Base-by-base conservation (phyloP, 225 moss, liverwort and hornwort genomes). In the Rhytidiadelphus loreus region DNA sequence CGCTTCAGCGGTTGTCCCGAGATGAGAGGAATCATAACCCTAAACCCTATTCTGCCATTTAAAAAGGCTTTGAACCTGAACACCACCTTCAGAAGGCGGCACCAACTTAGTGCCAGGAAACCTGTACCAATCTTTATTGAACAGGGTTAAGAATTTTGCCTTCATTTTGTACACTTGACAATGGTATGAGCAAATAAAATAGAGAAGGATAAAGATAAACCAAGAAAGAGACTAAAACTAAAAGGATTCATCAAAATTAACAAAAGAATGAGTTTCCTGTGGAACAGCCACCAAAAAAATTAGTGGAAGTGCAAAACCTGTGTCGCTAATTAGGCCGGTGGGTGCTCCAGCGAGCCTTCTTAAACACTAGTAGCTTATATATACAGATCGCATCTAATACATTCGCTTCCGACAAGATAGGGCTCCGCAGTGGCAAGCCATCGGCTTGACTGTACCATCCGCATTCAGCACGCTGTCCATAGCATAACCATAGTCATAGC, bases 401-500 rank as follows among this genome's bases (percentile, higher is more conserved):
- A 94, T 94, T 80, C 94, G 88, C 81, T 93, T 94, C 80, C 94
- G 93, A 90, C 94, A 94, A 72, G 93, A 82, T 30, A 71, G 83
- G 43, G 94, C 93, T 80, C 92, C 93, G 50, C 94, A 94, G 83
- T 94, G 88, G 82, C 94, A 94, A 83, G 90, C 70, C 93, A 94
- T 93, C 33, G 92, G 81, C 80, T 93, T 93, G 24, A 94, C 65
- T 26, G 92, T 76, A 55, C 94, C 94, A 66, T 93, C 94, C 22
- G 93, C 77, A 57, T 83, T 86, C 86, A 94, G 64, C 58, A 94
- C 94, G 71, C 94, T 94, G 83, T 94, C 90, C 91, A 87, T 85
- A 12, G 88, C 93, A 72, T 93, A 94, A 57, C 94, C 94, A 44
- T 94, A 94, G 77, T 94, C 94, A 66, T 94, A 94, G 80, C 93